A percentile compares a stretch with the other conserved stretches of the same genome.
These are phyloP conservation scores for Entomophthora muscae DNA, from an alignment of 371 early-diverging fungal species.

Conservation along the genomic window DNA sequence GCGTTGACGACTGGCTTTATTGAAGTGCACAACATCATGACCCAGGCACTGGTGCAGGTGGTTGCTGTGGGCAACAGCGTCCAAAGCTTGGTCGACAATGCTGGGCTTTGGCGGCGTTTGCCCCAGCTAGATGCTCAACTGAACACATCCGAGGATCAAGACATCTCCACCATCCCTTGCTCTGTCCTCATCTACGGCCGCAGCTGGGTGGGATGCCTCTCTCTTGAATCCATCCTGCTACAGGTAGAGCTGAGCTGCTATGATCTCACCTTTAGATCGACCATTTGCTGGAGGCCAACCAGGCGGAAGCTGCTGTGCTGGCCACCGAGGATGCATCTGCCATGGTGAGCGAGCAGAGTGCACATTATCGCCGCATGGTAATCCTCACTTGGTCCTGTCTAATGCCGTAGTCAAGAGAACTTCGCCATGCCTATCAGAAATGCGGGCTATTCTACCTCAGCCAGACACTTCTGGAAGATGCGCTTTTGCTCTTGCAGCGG, in stretches of 20 bases:
- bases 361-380: slow-evolving; percentile 16
- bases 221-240: slow-evolving; percentile 7
- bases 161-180: background rate
- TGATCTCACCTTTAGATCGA: background rate
- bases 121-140: slow-evolving; percentile 6
- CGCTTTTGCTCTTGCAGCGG: slow-evolving; percentile 33
- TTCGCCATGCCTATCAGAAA: slow-evolving; percentile 40
- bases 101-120: slow-evolving; percentile 26
- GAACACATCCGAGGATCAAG: background rate
- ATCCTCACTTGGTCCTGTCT: slow-evolving; percentile 21
- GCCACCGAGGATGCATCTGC: background rate
- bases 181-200: background rate
- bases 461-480: slow-evolving; percentile 50
- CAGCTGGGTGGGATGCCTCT: background rate
- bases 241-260: background rate
- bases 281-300: background rate
- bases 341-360: slow-evolving; percentile 12
- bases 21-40: slow-evolving; percentile 55
- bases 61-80: slow-evolving; percentile 26
- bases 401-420: slow-evolving; percentile 24
- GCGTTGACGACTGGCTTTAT: slow-evolving; percentile 45
- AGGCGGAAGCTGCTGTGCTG: background rate
- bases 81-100: slow-evolving; percentile 26
- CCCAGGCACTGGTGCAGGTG: slow-evolving; percentile 40
- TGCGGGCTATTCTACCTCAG: slow-evolving; percentile 42